phyloP scores from a whole-genome alignment of 768 basidiomycete species.

The Leccinum longicurvipes region DNA sequence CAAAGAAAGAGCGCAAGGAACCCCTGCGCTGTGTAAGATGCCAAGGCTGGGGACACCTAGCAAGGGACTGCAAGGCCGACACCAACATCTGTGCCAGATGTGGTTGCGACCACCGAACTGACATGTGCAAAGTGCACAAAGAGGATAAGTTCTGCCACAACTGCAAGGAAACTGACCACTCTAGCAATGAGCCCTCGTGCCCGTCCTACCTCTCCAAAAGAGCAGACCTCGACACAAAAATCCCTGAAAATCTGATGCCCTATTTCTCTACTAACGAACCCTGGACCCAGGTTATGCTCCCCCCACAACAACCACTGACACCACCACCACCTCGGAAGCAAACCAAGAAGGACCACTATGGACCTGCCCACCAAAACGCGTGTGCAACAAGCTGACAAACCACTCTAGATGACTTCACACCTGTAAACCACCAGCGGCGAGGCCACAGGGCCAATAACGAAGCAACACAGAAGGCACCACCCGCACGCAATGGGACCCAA shows the following conservation, averaged over 20 bases:
- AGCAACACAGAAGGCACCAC: too few species aligned
- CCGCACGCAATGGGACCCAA: too few species aligned
- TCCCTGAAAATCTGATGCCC: slow-evolving; percentile 1
- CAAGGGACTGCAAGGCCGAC: background rate
- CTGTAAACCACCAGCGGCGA: too few species aligned
- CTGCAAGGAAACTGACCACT: background rate
- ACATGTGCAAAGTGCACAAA: rapidly evolving
- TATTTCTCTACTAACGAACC: slow-evolving; percentile 3
- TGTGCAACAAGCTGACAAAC: too few species aligned
- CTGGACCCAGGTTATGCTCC: background rate
- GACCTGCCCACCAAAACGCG: too few species aligned
- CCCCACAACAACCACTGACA: background rate
- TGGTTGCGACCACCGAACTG: background rate
- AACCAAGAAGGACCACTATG: too few species aligned
- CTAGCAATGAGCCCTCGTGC: background rate
- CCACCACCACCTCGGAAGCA: too few species aligned
- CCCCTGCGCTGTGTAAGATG: background rate
- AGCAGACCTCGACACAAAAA: background rate
- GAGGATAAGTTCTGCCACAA: background rate
- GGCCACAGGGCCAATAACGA: too few species aligned
- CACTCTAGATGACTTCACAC: too few species aligned
- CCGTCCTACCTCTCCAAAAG: background rate
- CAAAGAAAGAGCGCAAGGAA: background rate
- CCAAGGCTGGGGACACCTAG: slow-evolving; percentile 1
- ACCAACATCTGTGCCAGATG: background rate